Base-by-base conservation (phyloP, 306 rosid genomes). In the Malus domestica region DNA sequence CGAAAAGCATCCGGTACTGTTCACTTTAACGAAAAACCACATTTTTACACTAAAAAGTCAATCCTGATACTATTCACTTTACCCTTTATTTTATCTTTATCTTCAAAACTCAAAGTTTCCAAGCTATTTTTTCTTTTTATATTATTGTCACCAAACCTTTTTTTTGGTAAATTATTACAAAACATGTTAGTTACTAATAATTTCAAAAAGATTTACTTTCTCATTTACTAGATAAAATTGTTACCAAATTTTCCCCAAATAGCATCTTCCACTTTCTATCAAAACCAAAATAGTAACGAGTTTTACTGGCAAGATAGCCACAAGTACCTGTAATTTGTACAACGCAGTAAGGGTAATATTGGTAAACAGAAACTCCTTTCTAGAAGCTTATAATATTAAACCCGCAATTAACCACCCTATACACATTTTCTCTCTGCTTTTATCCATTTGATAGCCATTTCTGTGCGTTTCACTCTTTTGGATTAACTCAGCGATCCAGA, bases 401-500 rank as follows among this genome's bases (percentile, higher is more conserved):
- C 15, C 15, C 7, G 18, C 20, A 1, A 38, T 5, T 12, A 45
- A 14, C 8, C 55, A 18, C 14, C 18, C 33, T 42, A 13, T 10
- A 44, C 15, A 12, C n/a, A 22, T 4, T 4, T 0, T 14, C 19
- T 49, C 7, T 49, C 8, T 49, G 54, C 54, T 15, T 14, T 14
- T 4, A 15, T 15, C 55, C 20, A 8, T 40, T 40, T 10, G 45
- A 42, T 8, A 40, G 19, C 7, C 57, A 5, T 22, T 32, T 64
- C 44, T 63, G 42, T 71, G 30, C 33, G 57, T 73, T 73, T 42
- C 68, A 73, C 69, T 74, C 70, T 67, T 9, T 42, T 61, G 19
- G 6, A 86, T 76, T 27, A 27, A 22, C 6, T 71, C n/a, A 27
- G 12, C 11, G 73, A 76, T 76, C 52, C 46, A 22, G 66, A 81